Base-by-base conservation (phyloP, 2,329 filamentous ascomycete genomes). In the Monilinia fructigena region DNA sequence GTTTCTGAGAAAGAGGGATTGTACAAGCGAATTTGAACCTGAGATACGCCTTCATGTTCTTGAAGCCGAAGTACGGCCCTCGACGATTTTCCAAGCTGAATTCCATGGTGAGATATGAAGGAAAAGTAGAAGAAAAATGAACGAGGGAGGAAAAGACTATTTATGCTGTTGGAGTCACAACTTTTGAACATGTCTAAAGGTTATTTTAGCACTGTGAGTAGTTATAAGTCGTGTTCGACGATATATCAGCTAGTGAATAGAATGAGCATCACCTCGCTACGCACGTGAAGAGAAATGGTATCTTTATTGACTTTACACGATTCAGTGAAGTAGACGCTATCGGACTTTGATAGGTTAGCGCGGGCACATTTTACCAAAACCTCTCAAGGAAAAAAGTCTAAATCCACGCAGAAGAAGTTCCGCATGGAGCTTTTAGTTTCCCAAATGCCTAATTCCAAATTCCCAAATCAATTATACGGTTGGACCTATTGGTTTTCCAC, bases 401-500 rank as follows among this genome's bases (percentile, higher is more conserved):
- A 50, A 48, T 31, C 56, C 31, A 60, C 2, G n/a, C 4, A 16
- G 42, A 48, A 14, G 23, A 23, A 7, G 26, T 12, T 35, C 12
- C 14, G 5, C 14, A 1, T 50, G 20, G 20, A 38, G 35, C 12
- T 61, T 50, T 61, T 38, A 2, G n/a, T 52, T 52, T 38, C n/a
- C 45, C n/a, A 6, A 61, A 50, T 28, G 31, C 28, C 45, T 38
- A 20, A 26, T 38, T 4, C 31, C n/a, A 23, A 50, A 38, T 35
- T 10, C n/a, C 28, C 8, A 20, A 38, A 40, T 38, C 4, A 3
- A 38, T 50, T 14, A 61, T 50, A 38, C 18, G 48, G 56, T 16
- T 16, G 58, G 45, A 26, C 45, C 47, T 50, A 61, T 48, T 12
- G 58, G 45, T 40, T 61, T 82, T 16, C 87, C 88, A 0, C 81